Base-by-base conservation (phyloP, 129 eudicot species). In the Solidago caesia region DNA sequence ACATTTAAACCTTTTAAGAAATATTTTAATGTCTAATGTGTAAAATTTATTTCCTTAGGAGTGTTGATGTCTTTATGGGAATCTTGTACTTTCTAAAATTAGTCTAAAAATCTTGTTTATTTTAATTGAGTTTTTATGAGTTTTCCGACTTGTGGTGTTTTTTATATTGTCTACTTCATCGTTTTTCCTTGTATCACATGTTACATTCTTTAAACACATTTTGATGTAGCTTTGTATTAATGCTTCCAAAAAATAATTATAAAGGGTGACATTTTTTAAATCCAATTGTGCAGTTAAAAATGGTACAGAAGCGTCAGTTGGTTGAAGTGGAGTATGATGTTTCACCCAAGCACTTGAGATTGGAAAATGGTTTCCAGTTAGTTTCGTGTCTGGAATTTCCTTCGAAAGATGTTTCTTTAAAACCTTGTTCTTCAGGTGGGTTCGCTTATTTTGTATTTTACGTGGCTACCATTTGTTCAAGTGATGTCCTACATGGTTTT, bases 261-360 rank as follows among this genome's bases (percentile, higher is more conserved):
- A 63, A 16, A 42, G 72, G 27, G 15, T 58, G 56, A 13, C 57
- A 42, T 26, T 43, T 56, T 71, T 48, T 12, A 72, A 58, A 67
- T 75, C 25, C 14, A 33, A 16, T 46, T 70, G n/a, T 21, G 77
- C 87, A 87, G 89, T 66, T 62, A 82, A 80, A 51, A 44, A 88
- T 88, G 92, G 89, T 85, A 4, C 89, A 85, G 13, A 88, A 88
- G 62, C 82, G 92, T 44, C 79, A 84, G 27, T 73, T 80, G 76
- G 82, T 55, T 45, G 92, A 79, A 51, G 85, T 81, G 42, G 74
- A 68, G 45, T 72, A 70, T 51, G 82, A 80, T 67, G 86, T 72
- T 78, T 83, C 92, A n/a, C 51, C 82, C 1, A 88, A 88, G 63
- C 87, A 88, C 74, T 80, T 76, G 29, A 88, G 82, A 79, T 64